Evolutionary conservation across 129 eudicot species (phyloP).

Genomic region (Arctium lappa): DNA sequence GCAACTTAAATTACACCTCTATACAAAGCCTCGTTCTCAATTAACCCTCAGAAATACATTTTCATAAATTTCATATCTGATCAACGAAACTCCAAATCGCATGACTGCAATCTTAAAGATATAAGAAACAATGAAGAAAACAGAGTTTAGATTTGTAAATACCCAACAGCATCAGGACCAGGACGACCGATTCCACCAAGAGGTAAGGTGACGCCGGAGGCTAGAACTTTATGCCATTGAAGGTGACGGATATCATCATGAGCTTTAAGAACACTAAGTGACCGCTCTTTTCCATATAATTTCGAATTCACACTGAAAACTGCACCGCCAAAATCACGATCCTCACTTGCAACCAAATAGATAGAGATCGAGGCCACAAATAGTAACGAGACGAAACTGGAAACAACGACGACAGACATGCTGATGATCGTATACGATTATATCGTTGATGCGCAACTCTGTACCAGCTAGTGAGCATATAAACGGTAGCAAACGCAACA

Average conservation of each 20-base stretch:
- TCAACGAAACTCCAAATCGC: not conserved
- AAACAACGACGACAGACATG: not conserved
- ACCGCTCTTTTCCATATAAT: conserved; percentile 17
- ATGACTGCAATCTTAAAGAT: not conserved
- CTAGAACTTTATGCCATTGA: conserved; percentile 9
- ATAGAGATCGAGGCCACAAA: conserved; percentile 1
- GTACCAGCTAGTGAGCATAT: not conserved
- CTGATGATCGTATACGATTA: not conserved
- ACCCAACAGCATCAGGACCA: conserved; percentile 30
- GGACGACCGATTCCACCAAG: conserved; percentile 29
- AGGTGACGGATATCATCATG: conserved; percentile 27
- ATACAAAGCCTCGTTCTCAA: not conserved
- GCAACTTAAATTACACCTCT: not conserved
- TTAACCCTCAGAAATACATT: not conserved
- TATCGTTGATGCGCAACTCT: not conserved
- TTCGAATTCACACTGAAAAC: conserved; percentile 24
- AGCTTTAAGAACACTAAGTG: conserved; percentile 20
- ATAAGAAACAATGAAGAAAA: not conserved
- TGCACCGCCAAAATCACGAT: conserved; percentile 14
- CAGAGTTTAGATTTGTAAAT: not conserved
- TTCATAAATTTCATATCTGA: not conserved
- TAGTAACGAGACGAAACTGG: not conserved
- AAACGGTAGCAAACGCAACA: not conserved
- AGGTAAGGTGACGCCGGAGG: conserved; percentile 19
- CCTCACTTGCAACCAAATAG: not conserved